These are phyloP conservation scores for Globisporangium heterothallicum DNA, from an alignment of 352 stramenopile genomes.

Conservation along the genomic window DNA sequence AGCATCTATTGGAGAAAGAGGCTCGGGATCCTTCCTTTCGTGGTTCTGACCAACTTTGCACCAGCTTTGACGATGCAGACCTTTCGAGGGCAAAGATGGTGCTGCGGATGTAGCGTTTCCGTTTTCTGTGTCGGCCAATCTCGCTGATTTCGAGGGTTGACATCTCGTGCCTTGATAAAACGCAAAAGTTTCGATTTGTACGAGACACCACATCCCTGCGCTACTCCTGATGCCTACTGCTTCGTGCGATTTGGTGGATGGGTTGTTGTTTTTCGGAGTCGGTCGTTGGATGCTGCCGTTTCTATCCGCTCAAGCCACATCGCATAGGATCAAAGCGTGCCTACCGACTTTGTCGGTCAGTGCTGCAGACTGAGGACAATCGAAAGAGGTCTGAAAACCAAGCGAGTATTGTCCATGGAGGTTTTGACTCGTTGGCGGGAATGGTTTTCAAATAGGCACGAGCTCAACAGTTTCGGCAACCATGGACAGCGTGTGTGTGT, in stretches of 20 bases:
- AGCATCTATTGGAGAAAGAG: too few relatives aligned
- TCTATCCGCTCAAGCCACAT: neutral
- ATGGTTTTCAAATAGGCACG: neutral
- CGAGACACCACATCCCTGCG: neutral
- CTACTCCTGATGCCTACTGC: neutral
- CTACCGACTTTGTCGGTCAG: too few relatives aligned
- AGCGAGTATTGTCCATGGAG: too few relatives aligned
- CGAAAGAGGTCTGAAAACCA: too few relatives aligned
- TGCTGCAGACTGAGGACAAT: too few relatives aligned
- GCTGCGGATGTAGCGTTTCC: neutral
- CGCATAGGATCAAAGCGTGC: too few relatives aligned
- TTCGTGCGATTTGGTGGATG: neutral
- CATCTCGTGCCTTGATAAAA: too few relatives aligned
- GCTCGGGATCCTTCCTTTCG: too few relatives aligned
- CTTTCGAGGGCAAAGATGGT: neutral
- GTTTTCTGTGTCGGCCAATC: neutral
- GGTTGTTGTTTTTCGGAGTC: neutral
- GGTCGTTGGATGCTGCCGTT: neutral
- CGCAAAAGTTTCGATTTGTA: too few relatives aligned
- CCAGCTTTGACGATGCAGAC: neutral
- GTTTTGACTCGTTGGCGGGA: neutral
- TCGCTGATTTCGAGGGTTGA: neutral
- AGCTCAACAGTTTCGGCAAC: neutral
- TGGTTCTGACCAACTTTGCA: neutral
- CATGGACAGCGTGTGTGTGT: neutral